A percentile compares a stretch with the other conserved stretches of the same genome.
These are phyloP conservation scores for Yamadazyma kanchanaburiensis DNA, from an alignment of 1,139 yeast genomes.

Conservation along the genomic window DNA sequence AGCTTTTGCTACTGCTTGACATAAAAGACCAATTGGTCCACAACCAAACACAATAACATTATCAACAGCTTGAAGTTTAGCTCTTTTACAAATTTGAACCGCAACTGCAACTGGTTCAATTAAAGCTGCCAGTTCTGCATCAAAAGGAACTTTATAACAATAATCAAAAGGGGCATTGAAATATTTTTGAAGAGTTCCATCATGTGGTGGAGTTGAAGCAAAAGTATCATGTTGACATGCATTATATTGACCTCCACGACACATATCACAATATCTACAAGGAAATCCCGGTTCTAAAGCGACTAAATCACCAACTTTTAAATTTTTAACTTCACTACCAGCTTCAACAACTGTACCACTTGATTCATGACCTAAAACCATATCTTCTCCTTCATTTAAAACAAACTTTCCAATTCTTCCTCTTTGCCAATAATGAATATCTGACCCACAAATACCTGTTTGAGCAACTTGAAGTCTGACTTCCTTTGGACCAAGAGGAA, in stretches of 20 bases:
- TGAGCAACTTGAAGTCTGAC: conserved; percentile 13
- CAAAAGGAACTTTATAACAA: conserved; percentile 29
- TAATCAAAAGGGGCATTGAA: conserved; percentile 69
- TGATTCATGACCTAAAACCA: conserved; percentile 77
- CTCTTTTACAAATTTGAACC: conserved; percentile 28
- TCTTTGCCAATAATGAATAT: conserved; percentile 77
- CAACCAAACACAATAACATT: conserved; percentile 28
- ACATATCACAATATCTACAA: conserved; percentile 68
- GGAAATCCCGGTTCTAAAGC: conserved; percentile 79
- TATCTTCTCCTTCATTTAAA: conserved; percentile 48
- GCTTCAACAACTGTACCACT: conserved; percentile 68
- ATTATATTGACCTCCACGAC: conserved; percentile 74
- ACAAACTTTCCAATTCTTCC: conserved; percentile 76
- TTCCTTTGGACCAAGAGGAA: conserved; percentile 16
- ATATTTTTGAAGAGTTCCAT: conserved; percentile 64
- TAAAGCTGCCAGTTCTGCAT: conserved; percentile 29
- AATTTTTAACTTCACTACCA: conserved; percentile 56
- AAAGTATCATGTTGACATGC: conserved; percentile 80
- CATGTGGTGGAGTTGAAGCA: conserved; percentile 74
- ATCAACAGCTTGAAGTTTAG: conserved; percentile 21
- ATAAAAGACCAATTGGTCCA: conserved; percentile 32
- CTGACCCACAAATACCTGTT: conserved; percentile 90
- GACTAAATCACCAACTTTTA: conserved; percentile 74
- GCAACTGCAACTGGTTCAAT: conserved; percentile 33
- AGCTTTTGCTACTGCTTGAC: conserved; percentile 26